Conservation (phyloP, 768 basidiomycete genomes). For the Melanogaster broomeanus region DNA sequence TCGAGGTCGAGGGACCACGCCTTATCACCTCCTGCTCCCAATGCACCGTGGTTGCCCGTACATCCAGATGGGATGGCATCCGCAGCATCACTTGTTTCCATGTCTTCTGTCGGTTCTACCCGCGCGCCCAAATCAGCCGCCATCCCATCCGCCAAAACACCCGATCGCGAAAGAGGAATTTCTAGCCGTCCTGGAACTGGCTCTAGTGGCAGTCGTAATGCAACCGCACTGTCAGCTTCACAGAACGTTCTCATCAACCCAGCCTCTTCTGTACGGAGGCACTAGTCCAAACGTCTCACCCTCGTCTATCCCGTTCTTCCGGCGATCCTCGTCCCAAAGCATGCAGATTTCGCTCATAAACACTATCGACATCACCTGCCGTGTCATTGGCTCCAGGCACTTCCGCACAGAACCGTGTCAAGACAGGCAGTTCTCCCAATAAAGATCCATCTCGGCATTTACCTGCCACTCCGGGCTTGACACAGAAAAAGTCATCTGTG, state of each 20-base stretch:
- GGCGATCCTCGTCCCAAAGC: constrained; percentile 87
- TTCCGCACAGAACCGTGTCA: constrained; percentile 42
- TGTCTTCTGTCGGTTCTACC: constrained; percentile 72
- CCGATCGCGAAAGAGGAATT: constrained; percentile 52
- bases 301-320: constrained; percentile 92
- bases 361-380: constrained; percentile 48
- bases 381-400: constrained; percentile 47
- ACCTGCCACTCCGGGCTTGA: constrained; percentile 55
- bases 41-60: constrained; percentile 63
- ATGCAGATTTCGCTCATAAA: constrained; percentile 64
- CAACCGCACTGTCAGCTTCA: constrained; percentile 54
- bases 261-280: constrained; percentile 64
- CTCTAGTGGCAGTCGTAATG: constrained; percentile 74
- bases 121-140: constrained; percentile 48
- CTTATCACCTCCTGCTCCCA: constrained; percentile 44
- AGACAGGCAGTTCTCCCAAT: constrained; percentile 49
- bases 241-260: constrained; percentile 70
- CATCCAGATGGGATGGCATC: constrained; percentile 79
- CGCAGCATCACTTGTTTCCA: constrained; percentile 69
- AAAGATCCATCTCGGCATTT: constrained; percentile 56
- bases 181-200: constrained; percentile 73
- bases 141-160: constrained; percentile 53
- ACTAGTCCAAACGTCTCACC: constrained; percentile 74
- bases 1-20: constrained; percentile 68
- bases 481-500: constrained; percentile 81